Conservation (phyloP, 306 rosid genomes). For the Morella rubra region DNA sequence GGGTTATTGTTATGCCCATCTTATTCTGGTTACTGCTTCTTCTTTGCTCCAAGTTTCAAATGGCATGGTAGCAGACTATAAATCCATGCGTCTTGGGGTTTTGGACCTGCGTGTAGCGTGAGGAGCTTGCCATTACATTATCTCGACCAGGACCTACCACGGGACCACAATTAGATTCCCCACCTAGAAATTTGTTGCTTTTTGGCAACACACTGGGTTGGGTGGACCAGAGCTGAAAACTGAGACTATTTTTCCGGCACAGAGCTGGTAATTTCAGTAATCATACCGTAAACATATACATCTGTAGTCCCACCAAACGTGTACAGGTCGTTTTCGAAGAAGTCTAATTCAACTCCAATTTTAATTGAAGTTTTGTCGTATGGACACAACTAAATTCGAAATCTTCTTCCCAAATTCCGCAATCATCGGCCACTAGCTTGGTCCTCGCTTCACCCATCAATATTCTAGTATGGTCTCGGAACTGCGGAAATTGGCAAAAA, state of each 20-base stretch:
- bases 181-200: background rate
- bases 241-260: slow-evolving; percentile 3
- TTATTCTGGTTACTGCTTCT: too few relatives aligned
- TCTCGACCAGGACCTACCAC: background rate
- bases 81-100: background rate
- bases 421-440: too few relatives aligned
- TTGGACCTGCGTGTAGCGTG: slow-evolving; percentile 34
- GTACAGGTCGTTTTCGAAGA: background rate
- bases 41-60: too few relatives aligned
- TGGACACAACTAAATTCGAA: too few relatives aligned
- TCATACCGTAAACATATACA: slow-evolving; percentile 9
- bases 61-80: too few relatives aligned
- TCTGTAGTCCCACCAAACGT: background rate
- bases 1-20: too few relatives aligned
- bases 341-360: too few relatives aligned
- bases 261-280: slow-evolving; percentile 26
- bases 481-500: too few relatives aligned
- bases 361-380: too few relatives aligned
- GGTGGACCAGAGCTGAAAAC: background rate
- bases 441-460: too few relatives aligned
- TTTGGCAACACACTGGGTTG: background rate
- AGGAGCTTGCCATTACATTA: slow-evolving; percentile 16
- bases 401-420: too few relatives aligned
- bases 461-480: too few relatives aligned
- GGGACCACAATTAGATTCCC: background rate